phyloP scores from a whole-genome alignment of 192 early-diverging fungal species.

The Coemansia sp. region DNA sequence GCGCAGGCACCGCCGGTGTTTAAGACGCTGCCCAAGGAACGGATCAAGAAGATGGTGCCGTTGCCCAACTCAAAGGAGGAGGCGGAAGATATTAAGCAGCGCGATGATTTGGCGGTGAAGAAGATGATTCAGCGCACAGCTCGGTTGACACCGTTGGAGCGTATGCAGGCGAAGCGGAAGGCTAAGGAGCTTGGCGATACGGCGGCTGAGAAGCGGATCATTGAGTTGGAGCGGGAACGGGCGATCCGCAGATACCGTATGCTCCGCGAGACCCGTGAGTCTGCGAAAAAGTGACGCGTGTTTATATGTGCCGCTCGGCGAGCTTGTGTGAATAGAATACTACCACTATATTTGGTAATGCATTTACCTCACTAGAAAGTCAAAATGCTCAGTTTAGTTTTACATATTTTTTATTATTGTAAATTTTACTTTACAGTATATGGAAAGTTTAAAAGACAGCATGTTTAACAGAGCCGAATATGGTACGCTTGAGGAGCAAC shows the following conservation, averaged over 20 bases:
- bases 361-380: too few relatives aligned
- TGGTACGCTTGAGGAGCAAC: too few relatives aligned
- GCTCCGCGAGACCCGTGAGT: slow-evolving; percentile 40
- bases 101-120: slow-evolving; percentile 41
- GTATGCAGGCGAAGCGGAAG: slow-evolving; percentile 50
- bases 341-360: not conserved
- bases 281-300: not conserved
- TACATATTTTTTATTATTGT: too few relatives aligned
- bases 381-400: too few relatives aligned
- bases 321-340: not conserved
- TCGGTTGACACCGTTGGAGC: slow-evolving; percentile 43
- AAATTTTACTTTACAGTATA: too few relatives aligned
- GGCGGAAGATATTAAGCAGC: slow-evolving; percentile 16
- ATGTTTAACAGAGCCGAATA: too few relatives aligned
- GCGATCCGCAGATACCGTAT: slow-evolving; percentile 50
- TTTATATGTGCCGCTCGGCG: not conserved
- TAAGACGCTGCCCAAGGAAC: slow-evolving; percentile 42
- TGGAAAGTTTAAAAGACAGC: too few relatives aligned
- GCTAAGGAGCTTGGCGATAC: slow-evolving; percentile 28
- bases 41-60: slow-evolving; percentile 47
- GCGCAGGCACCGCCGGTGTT: slow-evolving; percentile 51
- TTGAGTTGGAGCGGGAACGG: slow-evolving; percentile 45
- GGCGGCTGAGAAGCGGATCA: slow-evolving; percentile 49
- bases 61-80: slow-evolving; percentile 40
- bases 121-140: slow-evolving; percentile 49